Percentiles rank a stretch among this genome's conserved stretches.
Evolutionary conservation across 805 yeast genomes (phyloP).

Genomic region (Teunomyces gatunensis): DNA sequence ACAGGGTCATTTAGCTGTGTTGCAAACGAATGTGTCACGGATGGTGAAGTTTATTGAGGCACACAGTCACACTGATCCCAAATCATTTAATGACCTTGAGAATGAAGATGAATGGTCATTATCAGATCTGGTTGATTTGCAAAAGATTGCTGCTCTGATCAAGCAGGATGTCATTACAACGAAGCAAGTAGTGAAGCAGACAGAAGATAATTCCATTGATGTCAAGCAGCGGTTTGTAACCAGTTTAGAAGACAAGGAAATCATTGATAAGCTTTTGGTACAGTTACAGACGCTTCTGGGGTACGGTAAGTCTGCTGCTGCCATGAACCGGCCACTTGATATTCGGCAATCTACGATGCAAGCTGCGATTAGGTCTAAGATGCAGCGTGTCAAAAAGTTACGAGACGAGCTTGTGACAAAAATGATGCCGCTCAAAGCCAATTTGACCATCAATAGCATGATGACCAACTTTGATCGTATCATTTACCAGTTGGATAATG

Average conservation of each 20-base stretch:
- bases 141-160: not conserved
- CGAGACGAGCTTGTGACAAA: constrained; percentile 22
- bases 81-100: not conserved
- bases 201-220: constrained; percentile 6
- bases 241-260: constrained; percentile 10
- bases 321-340: constrained; percentile 29
- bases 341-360: constrained; percentile 25
- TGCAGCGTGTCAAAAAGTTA: constrained; percentile 18
- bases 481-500: constrained; percentile 25
- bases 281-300: constrained; percentile 21
- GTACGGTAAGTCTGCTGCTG: constrained; percentile 8
- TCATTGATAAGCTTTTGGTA: constrained; percentile 25
- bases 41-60: constrained; percentile 13
- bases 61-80: not conserved
- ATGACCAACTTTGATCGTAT: constrained; percentile 27
- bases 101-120: constrained; percentile 14
- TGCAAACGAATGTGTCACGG: constrained; percentile 17
- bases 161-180: not conserved
- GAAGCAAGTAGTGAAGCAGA: constrained; percentile 2
- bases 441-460: constrained; percentile 13
- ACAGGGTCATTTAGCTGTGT: constrained; percentile 22
- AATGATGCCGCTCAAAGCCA: constrained; percentile 35
- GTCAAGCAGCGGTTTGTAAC: constrained; percentile 6
- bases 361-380: constrained; percentile 24
- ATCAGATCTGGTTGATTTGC: constrained; percentile 13